A percentile compares a stretch with the other conserved stretches of the same genome.
These are phyloP conservation scores for Linderina pennispora DNA, from an alignment of 192 early-diverging fungal species.

Conservation along the genomic window DNA sequence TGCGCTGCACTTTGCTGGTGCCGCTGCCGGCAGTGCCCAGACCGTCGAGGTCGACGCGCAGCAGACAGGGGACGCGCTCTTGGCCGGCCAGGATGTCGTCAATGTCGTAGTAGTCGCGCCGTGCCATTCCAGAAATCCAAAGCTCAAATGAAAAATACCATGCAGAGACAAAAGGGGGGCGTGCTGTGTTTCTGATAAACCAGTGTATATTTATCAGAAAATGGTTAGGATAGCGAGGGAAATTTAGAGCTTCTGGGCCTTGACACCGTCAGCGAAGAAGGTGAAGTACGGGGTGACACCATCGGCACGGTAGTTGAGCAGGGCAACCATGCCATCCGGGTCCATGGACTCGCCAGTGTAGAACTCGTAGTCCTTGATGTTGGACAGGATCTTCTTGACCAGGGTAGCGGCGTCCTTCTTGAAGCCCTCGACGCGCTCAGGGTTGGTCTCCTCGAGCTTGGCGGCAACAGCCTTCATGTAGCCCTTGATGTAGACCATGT, in stretches of 20 bases:
- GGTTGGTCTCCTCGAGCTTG: slow-evolving; percentile 52
- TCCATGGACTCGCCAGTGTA: slow-evolving; percentile 83
- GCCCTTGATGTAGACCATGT: slow-evolving; percentile 86
- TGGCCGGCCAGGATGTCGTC: slow-evolving; percentile 45
- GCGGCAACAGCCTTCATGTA: slow-evolving; percentile 83
- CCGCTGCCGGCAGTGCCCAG: slow-evolving; percentile 39
- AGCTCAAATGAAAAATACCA: background rate
- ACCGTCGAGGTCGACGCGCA: slow-evolving; percentile 43
- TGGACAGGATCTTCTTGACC: slow-evolving; percentile 73
- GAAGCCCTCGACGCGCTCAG: slow-evolving; percentile 57
- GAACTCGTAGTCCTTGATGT: slow-evolving; percentile 90
- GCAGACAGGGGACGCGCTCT: slow-evolving; percentile 43
- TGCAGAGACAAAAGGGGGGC: background rate
- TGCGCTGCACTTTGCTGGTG: slow-evolving; percentile 42
- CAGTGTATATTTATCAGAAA: no score
- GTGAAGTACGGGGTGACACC: slow-evolving; percentile 87
- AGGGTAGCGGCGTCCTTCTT: slow-evolving; percentile 54
- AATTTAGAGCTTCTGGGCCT: slow-evolving; percentile 62
- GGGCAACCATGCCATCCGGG: slow-evolving; percentile 78
- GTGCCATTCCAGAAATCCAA: slow-evolving; percentile 15
- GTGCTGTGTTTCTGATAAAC: no score
- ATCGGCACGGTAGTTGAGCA: slow-evolving; percentile 95
- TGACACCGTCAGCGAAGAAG: slow-evolving; percentile 86
- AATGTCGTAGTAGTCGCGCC: slow-evolving; percentile 42
- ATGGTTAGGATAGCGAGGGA: no score